phyloP scores from a whole-genome alignment of 495 filamentous ascomycete species.

The Xylaria grammica region DNA sequence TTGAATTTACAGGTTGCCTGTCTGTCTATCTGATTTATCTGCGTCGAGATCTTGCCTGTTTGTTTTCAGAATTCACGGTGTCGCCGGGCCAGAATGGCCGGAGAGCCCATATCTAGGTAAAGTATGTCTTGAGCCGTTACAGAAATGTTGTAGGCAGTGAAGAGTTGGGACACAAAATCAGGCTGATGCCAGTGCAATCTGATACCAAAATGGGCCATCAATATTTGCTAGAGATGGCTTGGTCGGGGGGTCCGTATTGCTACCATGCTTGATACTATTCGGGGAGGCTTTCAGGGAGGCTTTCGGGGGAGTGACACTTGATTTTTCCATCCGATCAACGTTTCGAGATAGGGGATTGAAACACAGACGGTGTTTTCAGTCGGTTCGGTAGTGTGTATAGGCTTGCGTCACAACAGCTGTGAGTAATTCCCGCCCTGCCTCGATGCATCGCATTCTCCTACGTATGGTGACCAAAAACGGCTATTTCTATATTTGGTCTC shows the following conservation, averaged over 20 bases:
- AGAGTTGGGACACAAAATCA: constrained; percentile 1
- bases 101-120: not conserved
- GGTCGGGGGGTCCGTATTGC: constrained; percentile 8
- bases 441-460: not conserved
- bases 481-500: constrained; percentile 18
- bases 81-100: no score
- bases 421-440: not conserved
- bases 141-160: not conserved
- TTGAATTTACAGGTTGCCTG: no score
- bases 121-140: not conserved
- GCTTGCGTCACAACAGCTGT: not conserved
- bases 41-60: no score
- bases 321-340: not conserved
- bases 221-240: not conserved
- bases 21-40: no score
- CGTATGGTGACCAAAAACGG: not conserved
- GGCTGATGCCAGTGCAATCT: not conserved
- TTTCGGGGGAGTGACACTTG: no score
- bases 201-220: not conserved
- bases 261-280: constrained; percentile 12
- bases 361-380: not conserved
- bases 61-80: no score
- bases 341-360: constrained; percentile 16
- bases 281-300: constrained; percentile 4
- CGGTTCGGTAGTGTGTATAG: no score